These are phyloP conservation scores for Dryadomyces sulphureus DNA, from an alignment of 2,329 filamentous ascomycete species.

Conservation along the genomic window DNA sequence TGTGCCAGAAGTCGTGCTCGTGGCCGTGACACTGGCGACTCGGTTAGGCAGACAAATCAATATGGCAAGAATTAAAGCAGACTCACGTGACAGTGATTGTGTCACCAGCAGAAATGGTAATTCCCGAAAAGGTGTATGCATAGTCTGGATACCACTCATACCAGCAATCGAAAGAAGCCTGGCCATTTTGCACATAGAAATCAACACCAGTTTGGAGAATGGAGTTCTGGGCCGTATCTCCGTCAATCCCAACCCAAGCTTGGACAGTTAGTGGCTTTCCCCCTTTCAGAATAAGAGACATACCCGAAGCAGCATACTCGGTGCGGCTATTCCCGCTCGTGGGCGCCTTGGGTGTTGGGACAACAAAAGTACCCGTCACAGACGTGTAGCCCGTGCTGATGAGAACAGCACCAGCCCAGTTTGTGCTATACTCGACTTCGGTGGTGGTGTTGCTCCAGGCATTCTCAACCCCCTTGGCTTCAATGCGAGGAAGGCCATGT, in stretches of 20 bases:
- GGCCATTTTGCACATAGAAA: slow-evolving; percentile 5
- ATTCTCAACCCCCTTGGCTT: background rate
- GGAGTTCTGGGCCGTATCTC: slow-evolving; percentile 13
- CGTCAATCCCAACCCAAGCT: slow-evolving; percentile 18
- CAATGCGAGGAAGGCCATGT: background rate
- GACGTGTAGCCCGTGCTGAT: slow-evolving; percentile 4
- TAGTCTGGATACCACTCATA: slow-evolving; percentile 17
- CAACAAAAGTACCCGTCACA: slow-evolving; percentile 8
- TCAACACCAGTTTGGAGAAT: slow-evolving; percentile 17
- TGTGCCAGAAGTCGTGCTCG: slow-evolving; percentile 7
- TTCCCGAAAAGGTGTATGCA: slow-evolving; percentile 13
- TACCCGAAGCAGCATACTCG: slow-evolving; percentile 15
- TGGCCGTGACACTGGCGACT: slow-evolving; percentile 1
- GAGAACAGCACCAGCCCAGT: slow-evolving; percentile 7
- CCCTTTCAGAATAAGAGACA: no score
- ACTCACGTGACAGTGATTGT: slow-evolving; percentile 14
- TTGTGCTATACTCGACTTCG: slow-evolving; percentile 27
- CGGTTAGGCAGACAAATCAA: background rate
- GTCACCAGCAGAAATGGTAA: slow-evolving; percentile 15
- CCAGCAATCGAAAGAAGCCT: slow-evolving; percentile 11
- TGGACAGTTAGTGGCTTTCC: no score
- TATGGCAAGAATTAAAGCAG: background rate
- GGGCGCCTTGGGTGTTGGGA: slow-evolving; percentile 12
- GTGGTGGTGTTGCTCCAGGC: background rate
- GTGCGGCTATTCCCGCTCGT: slow-evolving; percentile 7